Conservation (phyloP, 2,329 filamentous ascomycete genomes). For the Tolypocladium sp. region DNA sequence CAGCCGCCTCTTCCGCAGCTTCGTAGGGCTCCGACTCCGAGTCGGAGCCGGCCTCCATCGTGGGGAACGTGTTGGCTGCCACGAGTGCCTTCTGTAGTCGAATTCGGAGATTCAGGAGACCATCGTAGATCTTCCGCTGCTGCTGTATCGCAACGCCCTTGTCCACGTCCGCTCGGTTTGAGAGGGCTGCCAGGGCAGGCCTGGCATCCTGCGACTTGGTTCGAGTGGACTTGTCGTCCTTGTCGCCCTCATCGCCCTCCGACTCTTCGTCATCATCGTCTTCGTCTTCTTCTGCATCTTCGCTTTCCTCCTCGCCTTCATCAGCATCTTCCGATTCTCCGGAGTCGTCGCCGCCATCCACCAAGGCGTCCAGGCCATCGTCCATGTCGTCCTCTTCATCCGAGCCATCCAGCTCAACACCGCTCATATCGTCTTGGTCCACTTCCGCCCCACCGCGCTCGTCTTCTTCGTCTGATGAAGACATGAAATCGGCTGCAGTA, state of each 20-base stretch:
- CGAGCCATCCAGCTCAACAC: constrained; percentile 27
- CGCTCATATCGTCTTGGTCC: constrained; percentile 22
- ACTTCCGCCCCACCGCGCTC: constrained; percentile 20
- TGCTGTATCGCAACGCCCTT: constrained; percentile 82
- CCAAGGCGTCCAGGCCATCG: constrained; percentile 24
- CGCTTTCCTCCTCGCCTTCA: constrained; percentile 24
- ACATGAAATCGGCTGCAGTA: constrained; percentile 50
- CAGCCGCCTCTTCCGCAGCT: constrained; percentile 75
- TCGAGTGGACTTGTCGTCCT: constrained; percentile 12
- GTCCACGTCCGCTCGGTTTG: constrained; percentile 50
- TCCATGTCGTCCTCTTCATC: constrained; percentile 28
- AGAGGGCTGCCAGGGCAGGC: constrained; percentile 18
- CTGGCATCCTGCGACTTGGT: constrained; percentile 18
- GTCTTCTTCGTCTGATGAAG: constrained; percentile 30
- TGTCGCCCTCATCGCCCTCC: constrained; percentile 21
- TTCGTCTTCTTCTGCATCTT: constrained; percentile 20
- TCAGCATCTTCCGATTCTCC: constrained; percentile 27
- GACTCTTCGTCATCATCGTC: constrained; percentile 24
- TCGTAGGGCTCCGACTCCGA: constrained; percentile 47
- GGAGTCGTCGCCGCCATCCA: constrained; percentile 19
- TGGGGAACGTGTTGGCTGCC: constrained; percentile 64
- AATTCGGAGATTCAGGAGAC: constrained; percentile 82
- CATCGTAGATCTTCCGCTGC: constrained; percentile 80
- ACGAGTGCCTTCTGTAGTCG: constrained; percentile 86
- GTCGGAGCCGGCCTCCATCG: constrained; percentile 28